Evolutionary conservation across 345 rosid species (phyloP).

Genomic region (Kernera saxatilis): DNA sequence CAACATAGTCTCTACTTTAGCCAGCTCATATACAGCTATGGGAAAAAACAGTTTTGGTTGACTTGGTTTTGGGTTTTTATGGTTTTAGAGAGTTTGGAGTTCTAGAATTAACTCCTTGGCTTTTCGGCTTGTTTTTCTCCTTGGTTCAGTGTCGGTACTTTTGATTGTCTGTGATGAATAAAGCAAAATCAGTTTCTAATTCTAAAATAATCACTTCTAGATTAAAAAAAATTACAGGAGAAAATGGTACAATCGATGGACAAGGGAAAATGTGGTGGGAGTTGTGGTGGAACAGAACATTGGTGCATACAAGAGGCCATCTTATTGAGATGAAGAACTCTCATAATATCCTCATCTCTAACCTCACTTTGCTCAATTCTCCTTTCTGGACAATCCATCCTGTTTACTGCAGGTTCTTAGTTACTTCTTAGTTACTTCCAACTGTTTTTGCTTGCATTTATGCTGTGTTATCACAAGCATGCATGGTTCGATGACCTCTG

Average conservation of each 20-base stretch:
- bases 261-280: constrained; percentile 99
- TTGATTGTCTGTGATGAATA: neutral
- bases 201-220: neutral
- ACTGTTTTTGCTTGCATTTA: neutral
- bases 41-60: neutral
- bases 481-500: neutral
- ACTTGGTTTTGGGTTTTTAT: neutral
- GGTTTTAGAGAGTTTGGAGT: neutral
- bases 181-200: neutral
- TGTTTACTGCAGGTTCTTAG: constrained; percentile 75
- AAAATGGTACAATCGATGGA: constrained; percentile 92
- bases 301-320: constrained; percentile 91
- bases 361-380: constrained; percentile 76
- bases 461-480: neutral
- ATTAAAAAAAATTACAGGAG: constrained; percentile 41
- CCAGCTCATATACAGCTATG: neutral
- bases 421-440: neutral
- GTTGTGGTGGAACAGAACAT: constrained; percentile 93
- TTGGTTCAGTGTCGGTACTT: neutral
- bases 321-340: constrained; percentile 86
- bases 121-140: neutral
- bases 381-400: constrained; percentile 99
- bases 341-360: constrained; percentile 63
- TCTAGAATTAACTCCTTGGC: neutral
- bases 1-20: neutral